Base-by-base conservation (phyloP, 768 basidiomycete species). In the Rhizopogon sp. region DNA sequence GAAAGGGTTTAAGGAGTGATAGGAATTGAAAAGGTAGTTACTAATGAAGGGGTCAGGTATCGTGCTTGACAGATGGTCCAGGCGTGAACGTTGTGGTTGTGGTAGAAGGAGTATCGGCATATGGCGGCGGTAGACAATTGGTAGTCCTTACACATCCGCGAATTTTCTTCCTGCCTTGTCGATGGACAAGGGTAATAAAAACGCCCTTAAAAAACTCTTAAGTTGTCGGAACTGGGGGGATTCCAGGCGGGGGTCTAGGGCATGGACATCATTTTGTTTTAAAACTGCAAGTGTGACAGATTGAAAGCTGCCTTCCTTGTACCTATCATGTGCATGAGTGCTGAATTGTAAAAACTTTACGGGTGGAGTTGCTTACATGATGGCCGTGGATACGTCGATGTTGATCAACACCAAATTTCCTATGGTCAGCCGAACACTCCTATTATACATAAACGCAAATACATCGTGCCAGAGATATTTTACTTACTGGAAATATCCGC, bases 401-500 rank as follows among this genome's bases (percentile, higher is more conserved):
- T 76, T 80, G 1, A 82, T 61, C 0, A 78, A 60, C 56, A 80
- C 73, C 8, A n/a, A n/a, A n/a, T 68, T 55, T 1, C 68, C 70
- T 0, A 69, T 54, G 1, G 74, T 67, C 0, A 78, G 79, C 1
- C 81, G 73, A 39, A 81, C 77, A 43, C 76, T 79, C 57, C 79
- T 80, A 40, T 17, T 16, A 17, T 17, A 37, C 29, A 40, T 39
- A 13, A 37, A 7, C n/a, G 37, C 59, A 46, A 47, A 29, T 43
- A 46, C 1, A 29, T 9, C 39, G 10, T 33, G 39, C 40, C 39
- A 29, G 41, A 20, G 17, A 31, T 44, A 31, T 41, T 5, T n/a
- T 28, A 61, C 76, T 29, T 53, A 82, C 81, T 81, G 79, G 53
- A 75, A 81, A 42, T 71, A 79, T 0, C 81, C 81, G 7, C 74